Base-by-base conservation (phyloP, 2,329 filamentous ascomycete genomes). In the Chrysoporthe deuterocubensis region DNA sequence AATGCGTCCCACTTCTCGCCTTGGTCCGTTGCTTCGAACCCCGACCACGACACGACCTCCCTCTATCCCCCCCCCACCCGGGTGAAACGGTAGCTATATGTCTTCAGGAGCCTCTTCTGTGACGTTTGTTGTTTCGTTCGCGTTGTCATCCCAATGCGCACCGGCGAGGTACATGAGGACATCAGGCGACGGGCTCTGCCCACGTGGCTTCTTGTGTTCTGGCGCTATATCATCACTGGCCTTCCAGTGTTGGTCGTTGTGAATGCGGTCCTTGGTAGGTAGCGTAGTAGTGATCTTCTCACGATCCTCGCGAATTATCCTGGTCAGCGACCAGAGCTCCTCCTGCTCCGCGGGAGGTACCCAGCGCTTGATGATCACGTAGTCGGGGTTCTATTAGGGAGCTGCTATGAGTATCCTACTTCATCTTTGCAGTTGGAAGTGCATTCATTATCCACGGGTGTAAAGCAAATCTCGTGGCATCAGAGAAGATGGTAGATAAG, bases 331-430 rank as follows among this genome's bases (percentile, higher is more conserved):
- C 85, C 92, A 94, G 61, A 93, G 84, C 66, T 88, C 81, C 67
- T 92, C 86, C 74, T 93, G 91, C 75, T 93, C 87, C 71, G 86
- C 85, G 72, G 93, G 89, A 4, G 87, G 85, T 62, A 94, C 88
- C 87, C 88, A 92, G 66, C 88, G 84, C 78, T 91, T 92, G 79
- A 94, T 91, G 67, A 94, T 78, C 66, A 94, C 81, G 72, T 88
- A 94, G 61, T 91, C 88, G 26, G 87, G 84, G 73, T 94, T 89
- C 83, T 89, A 71, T 43, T 14, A 16, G 7, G 32, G 7, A 48
- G 46, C 26, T 14, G 26, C n/a, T 48, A 40, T 11, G 18, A 37
- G 14, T 34, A 54, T 11, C 18, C 14, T 48, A 34, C 18, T 69
- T 75, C 71, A 7, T 48, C 46, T n/a, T 21, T 9, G 13, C 18